Conservation (phyloP, 2,329 filamentous ascomycete genomes). For the Penicillium fuscoglaucum region DNA sequence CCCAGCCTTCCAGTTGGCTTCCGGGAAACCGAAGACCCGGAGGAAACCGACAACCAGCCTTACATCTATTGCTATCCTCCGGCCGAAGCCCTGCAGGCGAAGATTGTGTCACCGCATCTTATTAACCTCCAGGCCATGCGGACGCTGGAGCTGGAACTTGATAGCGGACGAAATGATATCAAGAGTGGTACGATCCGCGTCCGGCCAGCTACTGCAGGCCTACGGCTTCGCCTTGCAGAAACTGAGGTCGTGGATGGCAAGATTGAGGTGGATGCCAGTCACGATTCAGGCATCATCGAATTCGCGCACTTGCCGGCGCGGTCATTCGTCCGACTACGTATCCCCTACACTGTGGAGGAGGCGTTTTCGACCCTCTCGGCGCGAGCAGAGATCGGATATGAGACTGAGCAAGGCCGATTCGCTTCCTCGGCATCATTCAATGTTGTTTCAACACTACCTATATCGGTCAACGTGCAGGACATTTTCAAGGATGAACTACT, state of each 20-base stretch:
- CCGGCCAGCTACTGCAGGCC: constrained; percentile 61
- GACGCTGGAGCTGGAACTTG: constrained; percentile 71
- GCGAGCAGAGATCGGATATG: constrained; percentile 74
- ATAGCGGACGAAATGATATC: constrained; percentile 71
- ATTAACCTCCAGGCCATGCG: constrained; percentile 80
- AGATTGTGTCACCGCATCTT: constrained; percentile 64
- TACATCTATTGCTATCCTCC: constrained; percentile 74
- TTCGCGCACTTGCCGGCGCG: constrained; percentile 37
- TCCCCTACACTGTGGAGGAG: constrained; percentile 84
- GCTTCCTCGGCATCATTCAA: constrained; percentile 62
- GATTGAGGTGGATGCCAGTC: constrained; percentile 43
- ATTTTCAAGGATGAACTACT: constrained; percentile 81
- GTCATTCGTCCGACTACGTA: constrained; percentile 48
- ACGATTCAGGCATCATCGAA: constrained; percentile 49
- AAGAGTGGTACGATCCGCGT: constrained; percentile 51
- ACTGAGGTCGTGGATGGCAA: constrained; percentile 46
- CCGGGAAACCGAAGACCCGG: constrained; percentile 35
- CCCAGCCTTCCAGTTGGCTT: constrained; percentile 37
- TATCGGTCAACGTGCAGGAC: constrained; percentile 96
- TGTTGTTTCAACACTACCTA: constrained; percentile 71
- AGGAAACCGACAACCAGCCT: constrained; percentile 53
- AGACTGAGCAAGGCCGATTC: constrained; percentile 65
- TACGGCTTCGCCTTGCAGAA: constrained; percentile 58
- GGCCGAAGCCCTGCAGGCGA: constrained; percentile 66
- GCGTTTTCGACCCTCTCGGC: constrained; percentile 69